Base-by-base conservation (phyloP, 768 basidiomycete species). In the Auriculariales sp. region DNA sequence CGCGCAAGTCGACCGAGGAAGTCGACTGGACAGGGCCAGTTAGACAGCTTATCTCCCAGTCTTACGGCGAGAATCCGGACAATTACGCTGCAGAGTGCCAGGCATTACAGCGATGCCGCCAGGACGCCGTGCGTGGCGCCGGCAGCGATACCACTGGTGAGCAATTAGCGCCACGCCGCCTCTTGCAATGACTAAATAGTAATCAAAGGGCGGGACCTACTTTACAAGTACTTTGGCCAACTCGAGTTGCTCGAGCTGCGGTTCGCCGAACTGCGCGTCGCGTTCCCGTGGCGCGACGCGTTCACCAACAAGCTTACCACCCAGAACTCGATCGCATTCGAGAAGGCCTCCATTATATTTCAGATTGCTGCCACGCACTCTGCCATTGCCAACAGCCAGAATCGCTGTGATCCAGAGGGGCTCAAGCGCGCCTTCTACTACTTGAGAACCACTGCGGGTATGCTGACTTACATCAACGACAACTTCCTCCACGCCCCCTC, bases 221-320 rank as follows among this genome's bases (percentile, higher is more conserved):
- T 99, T 36, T 97, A 94, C 82, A 97, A 95, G 68, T 99, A 99
- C 70, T 99, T 98, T 68, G 94, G 95, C 30, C 95, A 99, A 64
- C 81, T 99, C 36, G 95, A 99, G 60, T 78, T 98, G 3, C 79
- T 99, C 33, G 95, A 99, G 62, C 75, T 99, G 48, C 81, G 95
- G 31, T 99, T 99, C 69, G 79, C 94, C 7, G 94, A 98, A 63
- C 90, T 98, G 55, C 78, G 88, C 57, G 92, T 97, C 65, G 84
- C 86, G 55, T 99, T 98, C 60, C 83, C 90, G 0, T 99, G 95
- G 92, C 75, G 83, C 54, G 95, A 99, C 66, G 94, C 95, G 17
- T 98, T 98, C 69, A 97, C 90, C 51, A 74, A 73, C 68, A 98
- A 98, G 66, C 71, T 83, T 51, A 95, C 85, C 52, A 92, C 85